phyloP scores from a whole-genome alignment of 2,329 filamentous ascomycete genomes.

The Truncatella angustata region DNA sequence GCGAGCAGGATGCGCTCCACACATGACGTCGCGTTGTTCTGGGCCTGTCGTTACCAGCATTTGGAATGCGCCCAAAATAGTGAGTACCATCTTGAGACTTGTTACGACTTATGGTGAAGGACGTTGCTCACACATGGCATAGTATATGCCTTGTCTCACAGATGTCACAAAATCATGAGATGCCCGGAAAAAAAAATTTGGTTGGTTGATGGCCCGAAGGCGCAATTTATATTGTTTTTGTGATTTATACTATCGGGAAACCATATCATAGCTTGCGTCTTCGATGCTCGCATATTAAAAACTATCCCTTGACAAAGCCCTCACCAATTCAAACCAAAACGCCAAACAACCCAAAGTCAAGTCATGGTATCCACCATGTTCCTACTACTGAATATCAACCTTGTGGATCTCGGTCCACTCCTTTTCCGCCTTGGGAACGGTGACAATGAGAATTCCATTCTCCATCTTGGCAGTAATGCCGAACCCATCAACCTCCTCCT shows the following conservation, averaged over 20 bases:
- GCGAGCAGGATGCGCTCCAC: no score
- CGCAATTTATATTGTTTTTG: background rate
- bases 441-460: conserved; percentile 73
- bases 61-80: background rate
- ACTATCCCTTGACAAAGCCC: background rate
- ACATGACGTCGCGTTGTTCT: no score
- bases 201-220: background rate
- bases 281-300: background rate
- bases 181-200: background rate
- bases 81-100: background rate
- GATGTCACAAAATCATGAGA: no score
- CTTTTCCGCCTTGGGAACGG: conserved; percentile 70
- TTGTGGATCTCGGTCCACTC: conserved; percentile 63
- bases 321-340: background rate
- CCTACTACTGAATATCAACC: conserved; percentile 53
- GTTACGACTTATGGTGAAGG: background rate
- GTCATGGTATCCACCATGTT: background rate
- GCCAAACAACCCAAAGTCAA: background rate
- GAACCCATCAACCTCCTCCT: conserved; percentile 63
- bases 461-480: conserved; percentile 73
- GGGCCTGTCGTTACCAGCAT: background rate
- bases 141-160: no score
- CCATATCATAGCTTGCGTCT: background rate
- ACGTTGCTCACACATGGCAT: no score
- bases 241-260: background rate